phyloP scores from a whole-genome alignment of 2,329 filamentous ascomycete genomes.

The Arthrobotrys conoides region DNA sequence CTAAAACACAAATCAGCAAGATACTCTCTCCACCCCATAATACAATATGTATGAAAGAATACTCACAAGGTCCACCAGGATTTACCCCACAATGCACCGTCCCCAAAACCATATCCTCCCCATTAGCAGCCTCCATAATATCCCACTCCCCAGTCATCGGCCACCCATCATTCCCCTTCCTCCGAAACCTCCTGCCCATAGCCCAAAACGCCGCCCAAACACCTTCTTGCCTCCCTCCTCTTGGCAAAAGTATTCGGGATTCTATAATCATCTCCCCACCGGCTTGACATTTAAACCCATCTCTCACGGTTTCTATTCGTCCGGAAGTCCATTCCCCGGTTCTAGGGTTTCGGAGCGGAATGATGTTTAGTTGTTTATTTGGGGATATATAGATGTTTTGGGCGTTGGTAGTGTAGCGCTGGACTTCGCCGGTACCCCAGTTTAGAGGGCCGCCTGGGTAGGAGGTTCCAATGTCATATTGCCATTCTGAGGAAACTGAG shows the following conservation, averaged over 20 bases:
- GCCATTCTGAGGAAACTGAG: conserved; percentile 68
- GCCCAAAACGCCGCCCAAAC: conserved; percentile 71
- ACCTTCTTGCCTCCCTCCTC: conserved; percentile 31
- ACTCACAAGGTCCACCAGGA: conserved; percentile 65
- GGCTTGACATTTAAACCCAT: conserved; percentile 65
- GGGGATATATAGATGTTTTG: conserved; percentile 68
- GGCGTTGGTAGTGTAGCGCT: conserved; percentile 68
- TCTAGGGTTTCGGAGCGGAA: conserved; percentile 64
- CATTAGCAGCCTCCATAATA: conserved; percentile 69
- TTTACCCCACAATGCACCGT: conserved; percentile 68
- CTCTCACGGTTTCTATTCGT: conserved; percentile 36
- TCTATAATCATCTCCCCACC: conserved; percentile 67
- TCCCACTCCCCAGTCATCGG: conserved; percentile 69
- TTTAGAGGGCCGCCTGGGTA: conserved; percentile 69
- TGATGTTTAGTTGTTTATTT: conserved; percentile 67
- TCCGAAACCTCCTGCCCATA: conserved; percentile 67
- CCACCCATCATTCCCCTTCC: conserved; percentile 67
- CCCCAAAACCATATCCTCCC: conserved; percentile 66
- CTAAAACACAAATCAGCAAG: conserved; percentile 30
- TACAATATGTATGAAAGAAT: conserved; percentile 64
- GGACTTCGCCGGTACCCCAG: conserved; percentile 71
- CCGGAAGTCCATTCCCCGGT: conserved; percentile 36
- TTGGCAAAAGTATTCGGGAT: conserved; percentile 66
- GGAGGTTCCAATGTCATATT: conserved; percentile 68
- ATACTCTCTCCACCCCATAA: conserved; percentile 29